Evolutionary conservation across 768 basidiomycete species (phyloP).

Genomic region (Trichaptum fuscoviolaceum): DNA sequence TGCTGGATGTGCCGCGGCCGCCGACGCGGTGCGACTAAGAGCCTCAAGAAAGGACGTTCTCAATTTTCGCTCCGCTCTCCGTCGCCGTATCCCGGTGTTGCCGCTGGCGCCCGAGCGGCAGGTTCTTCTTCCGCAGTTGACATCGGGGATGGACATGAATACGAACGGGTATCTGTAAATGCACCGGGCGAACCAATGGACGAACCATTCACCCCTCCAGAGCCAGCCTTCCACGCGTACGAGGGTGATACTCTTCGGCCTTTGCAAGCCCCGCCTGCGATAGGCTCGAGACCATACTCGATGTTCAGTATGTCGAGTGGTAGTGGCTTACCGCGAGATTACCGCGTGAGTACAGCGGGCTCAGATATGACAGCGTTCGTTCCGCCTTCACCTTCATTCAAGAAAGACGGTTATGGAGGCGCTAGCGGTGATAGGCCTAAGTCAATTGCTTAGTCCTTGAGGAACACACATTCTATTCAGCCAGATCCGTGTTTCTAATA

Average conservation of each 20-base stretch:
- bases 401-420: slow-evolving; percentile 29
- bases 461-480: neutral
- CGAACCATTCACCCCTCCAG: slow-evolving; percentile 27
- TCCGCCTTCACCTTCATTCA: slow-evolving; percentile 58
- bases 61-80: neutral
- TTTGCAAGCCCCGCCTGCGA: neutral
- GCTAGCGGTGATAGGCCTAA: slow-evolving; percentile 34
- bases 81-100: neutral
- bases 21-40: slow-evolving; percentile 13
- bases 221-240: slow-evolving; percentile 23
- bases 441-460: slow-evolving; percentile 30
- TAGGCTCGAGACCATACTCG: neutral
- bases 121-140: neutral
- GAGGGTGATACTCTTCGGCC: slow-evolving; percentile 3
- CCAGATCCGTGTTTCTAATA: neutral
- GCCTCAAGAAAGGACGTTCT: neutral
- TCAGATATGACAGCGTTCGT: slow-evolving; percentile 42
- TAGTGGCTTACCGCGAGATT: neutral
- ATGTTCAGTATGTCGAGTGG: slow-evolving; percentile 1
- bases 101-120: neutral
- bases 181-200: slow-evolving; percentile 1
- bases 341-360: slow-evolving; percentile 24
- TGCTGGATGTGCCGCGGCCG: slow-evolving; percentile 47
- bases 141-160: neutral
- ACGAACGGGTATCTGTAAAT: neutral